Evolutionary conservation across 352 stramenopile genomes (phyloP), one percentile per base, ranked within the genome.

Genomic region (Pythium guiyangense): DNA sequence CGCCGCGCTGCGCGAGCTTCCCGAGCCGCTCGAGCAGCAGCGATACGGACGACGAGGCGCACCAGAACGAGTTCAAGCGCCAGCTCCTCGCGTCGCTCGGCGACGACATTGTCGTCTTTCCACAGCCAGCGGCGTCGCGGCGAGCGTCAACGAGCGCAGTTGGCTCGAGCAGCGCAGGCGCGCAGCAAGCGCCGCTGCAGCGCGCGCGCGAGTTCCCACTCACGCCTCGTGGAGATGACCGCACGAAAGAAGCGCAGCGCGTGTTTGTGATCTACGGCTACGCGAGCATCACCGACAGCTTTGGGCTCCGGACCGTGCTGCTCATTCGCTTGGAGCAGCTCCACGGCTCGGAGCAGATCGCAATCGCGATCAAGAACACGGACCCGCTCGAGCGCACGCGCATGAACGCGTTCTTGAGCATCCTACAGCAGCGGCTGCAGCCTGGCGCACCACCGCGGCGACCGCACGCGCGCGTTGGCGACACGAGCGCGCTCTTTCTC

Each of bases 291-390:
- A 39, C 58, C 12, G 66, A 83, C 55, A 66, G 64, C n/a, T 79
- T 63, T 37, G 63, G 51, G 0, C 56, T 81, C 3, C 68, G 69
- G 15, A 87, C 77, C 5, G 69, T 91, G 42, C 43, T 91, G 22
- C 49, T 91, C 25, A 55, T 89, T 1, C 64, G 77, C 5, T 67
- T 91, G 51, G 81, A 91, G 57, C 81, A 88, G 57, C 70, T 91
- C 0, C 72, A 84, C 22, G 77, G 66, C 34, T 89, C 78, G 12
- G 81, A 89, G 48, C 79, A 89, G 57, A 73, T 91, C 45, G 70
- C 66, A 6, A 74, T 91, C 44, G 67, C 69, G 0, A 64, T 91
- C 26, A 86, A 87, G 60, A 89, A 83, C 42, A 91, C 81, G 15
- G 79, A 89, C 37, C 81, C 78, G 5, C 58, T 88, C 14, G 66